Percentiles rank a stretch among this genome's conserved stretches.
Evolutionary conservation across 2,329 filamentous ascomycete species (phyloP).

Genomic region (Talaromyces sp.): DNA sequence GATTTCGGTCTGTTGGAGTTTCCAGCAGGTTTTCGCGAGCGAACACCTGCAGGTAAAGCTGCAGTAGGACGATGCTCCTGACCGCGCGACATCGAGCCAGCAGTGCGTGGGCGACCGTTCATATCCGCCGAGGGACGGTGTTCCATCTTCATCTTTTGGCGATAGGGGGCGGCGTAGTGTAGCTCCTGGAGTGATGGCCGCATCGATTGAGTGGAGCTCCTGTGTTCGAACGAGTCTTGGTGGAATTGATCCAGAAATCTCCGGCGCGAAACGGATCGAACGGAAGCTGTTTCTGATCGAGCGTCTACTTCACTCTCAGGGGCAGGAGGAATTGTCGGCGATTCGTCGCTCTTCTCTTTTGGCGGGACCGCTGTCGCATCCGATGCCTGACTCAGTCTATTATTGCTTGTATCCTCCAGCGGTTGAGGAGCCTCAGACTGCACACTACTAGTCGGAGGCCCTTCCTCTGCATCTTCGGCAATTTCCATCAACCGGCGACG

Average conservation of each 20-base stretch:
- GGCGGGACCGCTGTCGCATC: constrained; percentile 32
- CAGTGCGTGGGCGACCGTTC: constrained; percentile 57
- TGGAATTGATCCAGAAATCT: constrained; percentile 33
- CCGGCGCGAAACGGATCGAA: constrained; percentile 23
- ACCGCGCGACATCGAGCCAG: constrained; percentile 42
- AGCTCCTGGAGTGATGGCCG: constrained; percentile 43
- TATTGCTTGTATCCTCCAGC: constrained; percentile 2
- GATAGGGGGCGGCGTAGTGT: constrained; percentile 35
- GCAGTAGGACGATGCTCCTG: constrained; percentile 65
- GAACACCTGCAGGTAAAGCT: constrained; percentile 74
- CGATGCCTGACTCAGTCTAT: constrained; percentile 27
- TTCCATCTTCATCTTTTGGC: constrained; percentile 75
- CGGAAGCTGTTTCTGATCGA: constrained; percentile 20
- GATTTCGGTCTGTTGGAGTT: constrained; percentile 41
- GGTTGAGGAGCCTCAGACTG: background rate
- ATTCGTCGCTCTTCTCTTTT: constrained; percentile 15
- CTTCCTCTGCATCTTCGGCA: constrained; percentile 85
- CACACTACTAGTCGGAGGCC: constrained; percentile 35
- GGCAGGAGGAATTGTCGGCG: constrained; percentile 8
- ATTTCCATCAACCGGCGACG: constrained; percentile 81
- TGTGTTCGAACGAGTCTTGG: constrained; percentile 30
- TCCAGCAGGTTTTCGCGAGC: constrained; percentile 53
- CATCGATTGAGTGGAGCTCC: constrained; percentile 38
- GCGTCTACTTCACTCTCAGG: constrained; percentile 17
- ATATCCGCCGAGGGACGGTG: constrained; percentile 69